These are phyloP conservation scores for Fusarium sacchari DNA, from an alignment of 2,329 filamentous ascomycete genomes.

Conservation along the genomic window DNA sequence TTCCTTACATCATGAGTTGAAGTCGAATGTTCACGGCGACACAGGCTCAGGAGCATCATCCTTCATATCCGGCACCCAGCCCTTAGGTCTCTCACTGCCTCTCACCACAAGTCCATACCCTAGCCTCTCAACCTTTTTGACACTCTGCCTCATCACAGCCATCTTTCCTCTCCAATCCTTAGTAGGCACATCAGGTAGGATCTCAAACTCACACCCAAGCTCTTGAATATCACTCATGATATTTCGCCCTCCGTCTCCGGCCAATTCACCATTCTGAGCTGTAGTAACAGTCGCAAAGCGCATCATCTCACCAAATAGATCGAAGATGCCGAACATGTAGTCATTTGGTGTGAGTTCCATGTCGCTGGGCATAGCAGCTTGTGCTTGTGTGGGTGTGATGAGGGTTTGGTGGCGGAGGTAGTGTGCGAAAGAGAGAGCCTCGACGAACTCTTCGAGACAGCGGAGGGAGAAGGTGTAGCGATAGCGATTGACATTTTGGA, in stretches of 20 bases:
- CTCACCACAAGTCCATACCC: conserved; percentile 89
- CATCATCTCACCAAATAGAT: conserved; percentile 97
- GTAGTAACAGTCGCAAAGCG: conserved; percentile 91
- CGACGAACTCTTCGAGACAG: conserved; percentile 93
- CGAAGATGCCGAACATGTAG: conserved; percentile 90
- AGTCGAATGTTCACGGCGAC: conserved; percentile 38
- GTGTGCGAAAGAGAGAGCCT: conserved; percentile 87
- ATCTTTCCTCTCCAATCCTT: conserved; percentile 79
- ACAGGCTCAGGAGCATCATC: conserved; percentile 47
- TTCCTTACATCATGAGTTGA: background rate
- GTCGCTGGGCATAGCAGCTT: conserved; percentile 57
- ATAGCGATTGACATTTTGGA: conserved; percentile 81
- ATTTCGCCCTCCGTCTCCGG: conserved; percentile 57
- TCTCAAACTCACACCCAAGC: conserved; percentile 80
- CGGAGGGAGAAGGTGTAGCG: conserved; percentile 84
- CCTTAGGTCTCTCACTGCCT: conserved; percentile 87
- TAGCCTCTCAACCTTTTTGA: conserved; percentile 92
- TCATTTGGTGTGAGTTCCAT: conserved; percentile 81
- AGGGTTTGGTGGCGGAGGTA: conserved; percentile 84
- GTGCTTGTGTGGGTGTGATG: conserved; percentile 73
- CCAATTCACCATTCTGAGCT: conserved; percentile 73
- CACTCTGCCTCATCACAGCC: conserved; percentile 85
- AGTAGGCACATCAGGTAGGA: conserved; percentile 68
- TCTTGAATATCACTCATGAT: conserved; percentile 85
- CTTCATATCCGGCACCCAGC: conserved; percentile 85